Conservation (phyloP, 2,329 filamentous ascomycete species). For the Colletotrichum chlorophyti region DNA sequence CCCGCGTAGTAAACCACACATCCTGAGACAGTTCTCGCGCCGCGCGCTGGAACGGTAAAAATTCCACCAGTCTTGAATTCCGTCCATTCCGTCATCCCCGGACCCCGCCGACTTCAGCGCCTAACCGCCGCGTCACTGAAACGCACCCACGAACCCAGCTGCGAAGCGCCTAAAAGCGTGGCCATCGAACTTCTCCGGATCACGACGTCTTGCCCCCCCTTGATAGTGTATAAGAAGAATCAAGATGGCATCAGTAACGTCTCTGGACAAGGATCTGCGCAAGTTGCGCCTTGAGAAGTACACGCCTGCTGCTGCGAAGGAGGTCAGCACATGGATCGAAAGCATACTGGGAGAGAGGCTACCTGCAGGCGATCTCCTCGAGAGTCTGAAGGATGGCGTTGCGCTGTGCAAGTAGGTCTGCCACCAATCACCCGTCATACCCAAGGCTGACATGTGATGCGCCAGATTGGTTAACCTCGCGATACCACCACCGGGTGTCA, state of each 20-base stretch:
- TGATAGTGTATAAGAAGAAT: neutral
- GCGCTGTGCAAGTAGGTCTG: conserved; percentile 83
- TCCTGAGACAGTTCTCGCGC: conserved; percentile 9
- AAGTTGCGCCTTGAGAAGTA: conserved; percentile 92
- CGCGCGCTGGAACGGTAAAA: conserved; percentile 3
- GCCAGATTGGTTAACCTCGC: conserved; percentile 81
- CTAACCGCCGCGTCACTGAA: conserved; percentile 24
- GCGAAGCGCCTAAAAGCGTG: conserved; percentile 1
- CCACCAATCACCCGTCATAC: neutral
- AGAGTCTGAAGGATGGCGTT: conserved; percentile 87
- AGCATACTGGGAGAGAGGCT: conserved; percentile 77
- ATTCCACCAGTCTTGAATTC: neutral
- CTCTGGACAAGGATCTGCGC: conserved; percentile 94
- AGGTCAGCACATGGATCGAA: conserved; percentile 88
- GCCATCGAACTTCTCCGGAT: neutral
- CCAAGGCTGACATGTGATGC: conserved; percentile 31
- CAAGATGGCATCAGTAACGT: conserved; percentile 89
- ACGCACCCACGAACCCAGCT: conserved; percentile 16
- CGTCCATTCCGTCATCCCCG: conserved; percentile 17
- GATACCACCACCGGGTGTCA: conserved; percentile 77
- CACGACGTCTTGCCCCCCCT: neutral
- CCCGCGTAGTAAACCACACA: neutral
- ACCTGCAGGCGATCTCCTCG: conserved; percentile 77
- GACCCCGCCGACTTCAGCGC: conserved; percentile 27
- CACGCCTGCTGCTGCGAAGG: conserved; percentile 87